Conservation (phyloP, 371 early-diverging fungal species). For the Saksenaea oblongispora region DNA sequence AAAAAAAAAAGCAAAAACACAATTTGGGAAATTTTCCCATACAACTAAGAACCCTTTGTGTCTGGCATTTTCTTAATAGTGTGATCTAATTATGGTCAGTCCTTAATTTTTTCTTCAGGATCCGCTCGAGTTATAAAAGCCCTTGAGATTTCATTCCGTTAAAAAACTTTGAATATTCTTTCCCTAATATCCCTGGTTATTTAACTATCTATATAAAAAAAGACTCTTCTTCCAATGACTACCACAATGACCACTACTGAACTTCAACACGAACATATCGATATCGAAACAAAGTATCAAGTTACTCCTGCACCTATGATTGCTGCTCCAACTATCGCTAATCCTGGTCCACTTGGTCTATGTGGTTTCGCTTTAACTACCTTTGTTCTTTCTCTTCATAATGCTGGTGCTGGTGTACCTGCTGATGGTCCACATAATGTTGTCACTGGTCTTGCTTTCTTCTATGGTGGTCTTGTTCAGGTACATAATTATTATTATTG, state of each 20-base stretch:
- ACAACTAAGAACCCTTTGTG: not conserved
- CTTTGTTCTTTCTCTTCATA: conserved; percentile 68
- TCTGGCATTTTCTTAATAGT: not conserved
- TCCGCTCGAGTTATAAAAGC: conserved; percentile 1
- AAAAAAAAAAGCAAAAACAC: not conserved
- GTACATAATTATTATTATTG: conserved; percentile 31
- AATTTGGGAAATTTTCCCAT: conserved; percentile 4
- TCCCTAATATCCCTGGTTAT: not conserved
- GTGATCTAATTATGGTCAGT: not conserved
- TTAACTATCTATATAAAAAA: not conserved
- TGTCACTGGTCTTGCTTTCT: conserved; percentile 70
- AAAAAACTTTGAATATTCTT: not conserved
- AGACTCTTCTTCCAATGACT: not conserved
- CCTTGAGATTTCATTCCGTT: not conserved
- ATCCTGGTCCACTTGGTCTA: conserved; percentile 79
- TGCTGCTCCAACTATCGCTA: conserved; percentile 44
- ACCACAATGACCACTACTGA: not conserved
- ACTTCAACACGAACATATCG: conserved; percentile 3
- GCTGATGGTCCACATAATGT: conserved; percentile 56
- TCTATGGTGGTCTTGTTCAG: conserved; percentile 82
- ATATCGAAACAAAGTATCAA: conserved; percentile 8
- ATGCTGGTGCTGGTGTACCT: conserved; percentile 67
- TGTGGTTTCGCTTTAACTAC: conserved; percentile 77
- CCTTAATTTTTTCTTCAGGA: not conserved
- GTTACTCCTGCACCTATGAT: conserved; percentile 14